These are phyloP conservation scores for Citeromyces siamensis DNA, from an alignment of 1,139 yeast species.

Conservation along the genomic window DNA sequence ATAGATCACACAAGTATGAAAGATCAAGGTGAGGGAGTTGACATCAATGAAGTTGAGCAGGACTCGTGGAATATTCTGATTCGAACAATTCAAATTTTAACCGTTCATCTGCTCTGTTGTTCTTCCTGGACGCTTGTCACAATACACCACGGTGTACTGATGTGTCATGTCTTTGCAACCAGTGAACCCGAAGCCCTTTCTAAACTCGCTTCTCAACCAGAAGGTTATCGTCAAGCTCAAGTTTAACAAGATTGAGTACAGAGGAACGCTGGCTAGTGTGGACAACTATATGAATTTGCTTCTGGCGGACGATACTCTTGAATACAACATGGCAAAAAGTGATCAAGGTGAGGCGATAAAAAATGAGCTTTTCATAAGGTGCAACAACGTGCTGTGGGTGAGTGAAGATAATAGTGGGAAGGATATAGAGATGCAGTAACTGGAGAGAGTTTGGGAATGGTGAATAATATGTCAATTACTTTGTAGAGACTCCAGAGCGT, in stretches of 20 bases:
- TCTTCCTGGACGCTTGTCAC: too few species aligned
- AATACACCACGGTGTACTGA: too few species aligned
- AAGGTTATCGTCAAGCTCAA: conserved; percentile 77
- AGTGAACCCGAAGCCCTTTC: conserved; percentile 82
- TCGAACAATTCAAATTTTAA: too few species aligned
- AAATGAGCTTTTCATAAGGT: conserved; percentile 69
- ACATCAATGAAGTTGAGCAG: too few species aligned
- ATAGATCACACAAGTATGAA: too few species aligned
- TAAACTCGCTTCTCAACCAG: conserved; percentile 60
- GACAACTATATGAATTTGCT: conserved; percentile 93
- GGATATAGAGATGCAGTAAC: conserved; percentile 7
- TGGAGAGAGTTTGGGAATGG: background rate
- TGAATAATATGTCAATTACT: too few species aligned
- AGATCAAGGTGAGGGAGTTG: too few species aligned
- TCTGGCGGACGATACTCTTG: conserved; percentile 37
- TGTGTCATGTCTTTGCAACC: conserved; percentile 47
- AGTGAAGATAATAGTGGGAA: conserved; percentile 18
- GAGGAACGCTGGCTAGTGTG: conserved; percentile 66
- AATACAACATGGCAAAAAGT: conserved; percentile 37
- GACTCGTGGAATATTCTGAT: too few species aligned
- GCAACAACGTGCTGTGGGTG: conserved; percentile 68
- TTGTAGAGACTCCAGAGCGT: too few species aligned
- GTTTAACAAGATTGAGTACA: conserved; percentile 89
- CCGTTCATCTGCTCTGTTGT: too few species aligned
- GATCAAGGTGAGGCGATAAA: conserved; percentile 11